Evolutionary conservation across 2,329 filamentous ascomycete genomes (phyloP).

Genomic region (Diaporthe caulivora): DNA sequence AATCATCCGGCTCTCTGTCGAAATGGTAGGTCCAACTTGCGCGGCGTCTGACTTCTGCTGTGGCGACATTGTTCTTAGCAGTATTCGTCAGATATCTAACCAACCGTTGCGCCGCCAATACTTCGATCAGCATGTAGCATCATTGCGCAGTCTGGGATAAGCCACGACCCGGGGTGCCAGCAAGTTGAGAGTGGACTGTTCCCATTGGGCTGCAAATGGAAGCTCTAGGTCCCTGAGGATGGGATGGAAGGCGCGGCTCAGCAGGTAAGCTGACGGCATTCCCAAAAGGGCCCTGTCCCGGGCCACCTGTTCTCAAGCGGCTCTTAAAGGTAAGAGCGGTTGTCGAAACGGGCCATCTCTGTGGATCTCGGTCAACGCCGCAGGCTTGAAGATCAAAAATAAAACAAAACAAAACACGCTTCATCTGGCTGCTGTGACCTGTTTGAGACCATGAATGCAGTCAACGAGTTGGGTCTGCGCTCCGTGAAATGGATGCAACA

Average conservation of each 20-base stretch:
- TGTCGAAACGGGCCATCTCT: background rate
- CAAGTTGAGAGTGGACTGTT: background rate
- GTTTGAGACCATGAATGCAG: background rate
- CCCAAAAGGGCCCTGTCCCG: background rate
- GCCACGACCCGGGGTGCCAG: background rate
- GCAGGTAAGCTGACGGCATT: slow-evolving; percentile 16
- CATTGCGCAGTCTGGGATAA: background rate
- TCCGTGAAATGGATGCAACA: too few relatives aligned
- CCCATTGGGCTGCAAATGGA: background rate
- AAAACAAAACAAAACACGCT: slow-evolving; percentile 23
- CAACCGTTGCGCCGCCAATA: background rate
- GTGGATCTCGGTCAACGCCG: background rate
- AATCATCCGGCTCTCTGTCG: background rate
- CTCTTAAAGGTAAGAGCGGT: background rate
- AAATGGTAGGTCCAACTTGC: background rate
- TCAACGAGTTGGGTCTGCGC: background rate
- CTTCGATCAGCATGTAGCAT: too few relatives aligned
- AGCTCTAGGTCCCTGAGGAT: background rate
- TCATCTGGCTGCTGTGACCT: slow-evolving; percentile 10
- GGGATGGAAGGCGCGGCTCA: slow-evolving; percentile 10
- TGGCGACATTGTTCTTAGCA: background rate
- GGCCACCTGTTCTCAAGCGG: background rate
- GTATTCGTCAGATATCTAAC: background rate
- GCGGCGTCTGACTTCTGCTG: background rate
- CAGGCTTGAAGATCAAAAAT: slow-evolving; percentile 13